Evolutionary conservation across 164 flowering plant genomes (phyloP), one percentile per base, ranked within the genome.

Genomic region (Chimonanthus praecox): DNA sequence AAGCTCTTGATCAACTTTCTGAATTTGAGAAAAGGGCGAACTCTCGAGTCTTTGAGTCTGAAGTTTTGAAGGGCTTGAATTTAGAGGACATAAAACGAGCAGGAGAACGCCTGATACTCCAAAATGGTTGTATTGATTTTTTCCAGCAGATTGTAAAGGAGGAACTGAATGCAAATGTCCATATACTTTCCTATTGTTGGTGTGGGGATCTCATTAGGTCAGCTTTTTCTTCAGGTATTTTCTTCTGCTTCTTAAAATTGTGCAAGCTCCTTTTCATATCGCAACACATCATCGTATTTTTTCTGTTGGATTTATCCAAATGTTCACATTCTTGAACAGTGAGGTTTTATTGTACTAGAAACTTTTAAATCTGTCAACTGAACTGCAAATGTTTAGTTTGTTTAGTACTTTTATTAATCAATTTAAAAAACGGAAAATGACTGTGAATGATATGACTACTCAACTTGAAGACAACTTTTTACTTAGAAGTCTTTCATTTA

Each of bases 151-250:
- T 85, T 62, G 73, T 82, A 68, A 80, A 82, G 77, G 64, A 46
- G 74, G 82, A 77, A 65, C 72, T 90, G 75, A 84, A 79, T 75
- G 85, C 85, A 49, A 76, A 85, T 75, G 82, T 89, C 48, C 91
- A 94, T 79, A 63, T 94, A 46, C 88, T 94, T 68, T 94, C 98
- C 4, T 92, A 89, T 78, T 94, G 98, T 77, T 94, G 98, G 98
- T 94, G 97, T 81, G 89, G 85, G 54, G 98, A 94, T 84, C 90
- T 94, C 69, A 94, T 94, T 66, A 85, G 91, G 70, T 82, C 98
- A 51, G 88, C 92, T n/a, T 89, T 94, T 75, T 82, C 88, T 58
- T 84, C 98, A 88, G 98, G 98, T 92, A 85, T 76, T 5, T 74
- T 58, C 43, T 11, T 63, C 11, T 63, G 1, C 33, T 21, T n/a